Conservation (phyloP, 2,329 filamentous ascomycete genomes). For the Penicillium sp. region DNA sequence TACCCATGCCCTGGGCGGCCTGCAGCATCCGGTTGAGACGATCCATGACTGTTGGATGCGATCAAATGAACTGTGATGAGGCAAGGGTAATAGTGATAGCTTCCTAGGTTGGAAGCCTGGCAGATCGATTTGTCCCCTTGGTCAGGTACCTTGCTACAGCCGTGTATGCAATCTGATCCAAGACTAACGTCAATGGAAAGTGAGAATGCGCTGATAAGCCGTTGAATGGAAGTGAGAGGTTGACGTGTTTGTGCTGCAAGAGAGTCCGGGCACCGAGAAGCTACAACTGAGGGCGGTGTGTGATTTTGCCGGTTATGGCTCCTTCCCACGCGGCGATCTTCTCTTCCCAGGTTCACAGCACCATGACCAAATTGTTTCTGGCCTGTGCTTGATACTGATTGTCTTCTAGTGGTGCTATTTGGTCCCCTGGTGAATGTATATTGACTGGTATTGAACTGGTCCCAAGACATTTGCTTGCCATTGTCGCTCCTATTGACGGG, state of each 20-base stretch:
- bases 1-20: constrained; percentile 59
- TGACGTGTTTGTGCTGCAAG: constrained; percentile 7
- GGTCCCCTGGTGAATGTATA: constrained; percentile 7
- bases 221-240: constrained; percentile 5
- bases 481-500: constrained; percentile 7
- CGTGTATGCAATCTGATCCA: not conserved
- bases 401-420: constrained; percentile 3
- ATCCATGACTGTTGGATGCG: constrained; percentile 61
- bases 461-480: constrained; percentile 4
- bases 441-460: constrained; percentile 5
- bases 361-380: constrained; percentile 15
- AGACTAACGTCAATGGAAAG: constrained; percentile 1
- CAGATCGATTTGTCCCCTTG: constrained; percentile 6
- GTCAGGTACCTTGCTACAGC: not conserved
- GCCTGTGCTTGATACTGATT: constrained; percentile 9
- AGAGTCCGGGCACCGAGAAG: constrained; percentile 14
- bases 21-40: constrained; percentile 84
- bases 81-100: constrained; percentile 21
- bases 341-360: constrained; percentile 20
- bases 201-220: constrained; percentile 8
- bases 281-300: constrained; percentile 34
- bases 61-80: constrained; percentile 17
- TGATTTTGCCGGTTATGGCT: constrained; percentile 17
- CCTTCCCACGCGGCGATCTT: constrained; percentile 24
- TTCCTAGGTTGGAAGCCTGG: constrained; percentile 31